phyloP scores from a whole-genome alignment of 257 asterid genomes.

The Marsdenia floribunda region DNA sequence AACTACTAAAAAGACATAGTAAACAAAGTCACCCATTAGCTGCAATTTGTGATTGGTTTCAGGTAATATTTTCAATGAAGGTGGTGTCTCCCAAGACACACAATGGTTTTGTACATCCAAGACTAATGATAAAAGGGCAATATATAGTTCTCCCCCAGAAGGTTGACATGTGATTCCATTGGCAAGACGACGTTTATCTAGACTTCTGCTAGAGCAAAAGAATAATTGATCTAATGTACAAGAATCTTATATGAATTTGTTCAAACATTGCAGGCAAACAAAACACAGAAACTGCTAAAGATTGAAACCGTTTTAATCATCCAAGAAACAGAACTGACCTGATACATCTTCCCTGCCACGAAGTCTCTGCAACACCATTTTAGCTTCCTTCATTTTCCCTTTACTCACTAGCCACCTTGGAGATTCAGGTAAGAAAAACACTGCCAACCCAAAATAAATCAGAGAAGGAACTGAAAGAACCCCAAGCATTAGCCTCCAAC shows the following conservation, averaged over 20 bases:
- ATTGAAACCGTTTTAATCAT: background rate
- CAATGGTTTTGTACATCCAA: background rate
- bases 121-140: background rate
- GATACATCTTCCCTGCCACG: conserved; percentile 90
- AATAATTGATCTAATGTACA: background rate
- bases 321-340: conserved; percentile 35
- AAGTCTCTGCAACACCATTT: conserved; percentile 58
- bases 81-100: background rate
- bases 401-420: conserved; percentile 97
- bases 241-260: too few species aligned
- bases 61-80: background rate
- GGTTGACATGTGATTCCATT: background rate
- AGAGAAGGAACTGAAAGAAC: conserved; percentile 79
- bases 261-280: background rate
- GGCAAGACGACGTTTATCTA: background rate
- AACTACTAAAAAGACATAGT: conserved; percentile 1
- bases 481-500: conserved; percentile 97
- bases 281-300: background rate
- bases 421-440: conserved; percentile 81
- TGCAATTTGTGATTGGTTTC: background rate
- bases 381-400: conserved; percentile 83
- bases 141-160: background rate
- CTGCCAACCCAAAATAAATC: conserved; percentile 49
- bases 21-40: background rate
- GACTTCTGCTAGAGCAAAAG: background rate